Evolutionary conservation across 2,329 filamentous ascomycete species (phyloP), one percentile per base, ranked within the genome.

Genomic region (Aspergillus udagawae): DNA sequence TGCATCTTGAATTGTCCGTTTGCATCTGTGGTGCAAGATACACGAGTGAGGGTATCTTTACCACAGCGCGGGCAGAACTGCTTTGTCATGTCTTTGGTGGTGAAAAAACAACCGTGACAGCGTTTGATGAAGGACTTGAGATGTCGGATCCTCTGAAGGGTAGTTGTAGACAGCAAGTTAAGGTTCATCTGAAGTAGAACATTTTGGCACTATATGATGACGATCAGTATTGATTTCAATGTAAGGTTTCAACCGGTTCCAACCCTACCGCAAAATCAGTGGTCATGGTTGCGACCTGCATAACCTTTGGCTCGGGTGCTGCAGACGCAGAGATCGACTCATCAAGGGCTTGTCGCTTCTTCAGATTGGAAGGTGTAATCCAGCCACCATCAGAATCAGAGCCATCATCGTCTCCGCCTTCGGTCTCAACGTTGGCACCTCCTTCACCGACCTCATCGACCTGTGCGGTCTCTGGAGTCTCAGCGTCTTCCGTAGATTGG

Each of bases 31-130:
- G 89, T 89, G 81, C 92, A 97, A 25, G 88, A 88, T 0, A 92
- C 89, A 60, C 93, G 86, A 7, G 88, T 91, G 25, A 99, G 82
- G 0, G 92, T 93, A 1, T 91, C 83, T 71, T 95, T 91, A 12
- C 94, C 94, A 73, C 94, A 99, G 52, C 87, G 84, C 1, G 91
- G 87, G 74, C 94, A 99, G 80, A 99, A 99, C 72, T 97, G 92
- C 78, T 90, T 90, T 64, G 78, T 79, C 85, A 92, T 92, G 67
- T 96, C 86, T 67, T 90, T 90, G 63, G 88, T 91, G 54, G 90
- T 86, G 61, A 86, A 79, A 80, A 97, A 99, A 80, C 92, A 96
- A 56, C 88, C 92, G 77, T 99, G 93, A 80, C 94, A 99, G 47
- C 94, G 88, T 56, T 96, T 83, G 3, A 97, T 86, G 82, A 91